Evolutionary conservation across 495 filamentous ascomycete genomes (phyloP), one percentile per base, ranked within the genome.

Genomic region (Aspergillus affinis): DNA sequence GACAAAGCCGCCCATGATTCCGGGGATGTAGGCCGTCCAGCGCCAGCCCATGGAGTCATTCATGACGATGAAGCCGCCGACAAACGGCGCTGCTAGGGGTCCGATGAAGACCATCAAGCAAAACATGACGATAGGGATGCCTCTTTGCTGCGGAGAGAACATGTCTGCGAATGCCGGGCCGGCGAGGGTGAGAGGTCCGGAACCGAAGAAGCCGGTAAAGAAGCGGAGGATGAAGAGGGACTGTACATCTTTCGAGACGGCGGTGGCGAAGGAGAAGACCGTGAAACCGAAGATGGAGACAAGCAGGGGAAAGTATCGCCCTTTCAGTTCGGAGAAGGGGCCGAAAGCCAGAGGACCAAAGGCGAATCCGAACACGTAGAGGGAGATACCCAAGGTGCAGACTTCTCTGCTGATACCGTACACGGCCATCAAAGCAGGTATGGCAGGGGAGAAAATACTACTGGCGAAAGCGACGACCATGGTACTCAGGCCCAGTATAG

Each of bases 181-280:
- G n/a, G 73, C 72, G 3, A 75, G 55, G 15, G 77, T 69, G 3
- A 79, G 58, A 4, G 78, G 74, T 44, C 70, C 72, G 8, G 72
- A 70, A 17, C 73, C 77, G 53, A 78, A 78, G 15, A 79, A 46
- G 0, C 78, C 78, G 13, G 61, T 64, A 61, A 81, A 78, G 61
- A 76, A 80, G 4, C 77, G 70, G 49, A 69, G 67, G 17, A 80
- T 71, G 30, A 81, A 64, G 30, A 80, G 58, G 0, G 78, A 79
- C 45, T 78, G 71, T 0, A 81, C 45, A 55, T 85, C 82, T 27
- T 75, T 67, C 2, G 77, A 80, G 12, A 82, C 71, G n/a, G 80
- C 82, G 17, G 79, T 74, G 6, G 77, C 76, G 26, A 86, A 74
- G 15, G 78, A 72, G 68, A 84, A 84, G 41, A 82, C 69, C 0